A percentile compares a stretch with the other conserved stretches of the same genome.
phyloP scores from a whole-genome alignment of 441 rosid species.

The Jatropha podagrica region DNA sequence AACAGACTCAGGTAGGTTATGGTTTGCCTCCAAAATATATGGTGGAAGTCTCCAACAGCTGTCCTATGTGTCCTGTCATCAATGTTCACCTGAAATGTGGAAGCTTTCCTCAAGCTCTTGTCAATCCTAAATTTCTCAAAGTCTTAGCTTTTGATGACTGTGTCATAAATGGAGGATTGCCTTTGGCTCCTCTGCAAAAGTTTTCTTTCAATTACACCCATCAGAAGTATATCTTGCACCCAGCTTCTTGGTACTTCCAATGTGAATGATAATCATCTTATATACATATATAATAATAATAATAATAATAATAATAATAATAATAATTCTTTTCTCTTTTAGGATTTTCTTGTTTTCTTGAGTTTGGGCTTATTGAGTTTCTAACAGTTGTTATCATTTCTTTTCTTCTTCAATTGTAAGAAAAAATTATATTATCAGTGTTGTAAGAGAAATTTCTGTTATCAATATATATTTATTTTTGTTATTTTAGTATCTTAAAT shows the following conservation, averaged over 20 bases:
- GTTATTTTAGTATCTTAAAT: too few relatives aligned
- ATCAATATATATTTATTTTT: too few relatives aligned
- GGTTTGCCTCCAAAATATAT: conserved; percentile 36
- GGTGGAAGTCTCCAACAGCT: conserved; percentile 49
- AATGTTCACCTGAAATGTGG: conserved; percentile 50
- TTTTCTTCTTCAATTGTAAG: too few relatives aligned
- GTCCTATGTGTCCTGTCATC: conserved; percentile 57
- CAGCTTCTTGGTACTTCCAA: conserved; percentile 53
- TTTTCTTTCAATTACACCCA: conserved; percentile 53
- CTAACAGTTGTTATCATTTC: too few relatives aligned
- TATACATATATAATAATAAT: not conserved
- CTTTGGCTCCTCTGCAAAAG: conserved; percentile 43
- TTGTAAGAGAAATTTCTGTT: too few relatives aligned
- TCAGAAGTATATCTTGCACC: conserved; percentile 29
- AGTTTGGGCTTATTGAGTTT: too few relatives aligned
- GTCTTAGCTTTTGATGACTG: conserved; percentile 43
- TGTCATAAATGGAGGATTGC: conserved; percentile 48
- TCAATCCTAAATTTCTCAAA: conserved; percentile 49
- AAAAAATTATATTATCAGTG: too few relatives aligned
- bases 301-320: not conserved
- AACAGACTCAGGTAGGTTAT: conserved; percentile 38
- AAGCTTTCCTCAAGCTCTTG: conserved; percentile 51
- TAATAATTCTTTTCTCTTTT: too few relatives aligned
- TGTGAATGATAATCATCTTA: conserved; percentile 27
- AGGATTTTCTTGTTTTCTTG: too few relatives aligned